These are phyloP conservation scores for Lentinus brumalis DNA, from an alignment of 768 basidiomycete genomes.

Conservation along the genomic window DNA sequence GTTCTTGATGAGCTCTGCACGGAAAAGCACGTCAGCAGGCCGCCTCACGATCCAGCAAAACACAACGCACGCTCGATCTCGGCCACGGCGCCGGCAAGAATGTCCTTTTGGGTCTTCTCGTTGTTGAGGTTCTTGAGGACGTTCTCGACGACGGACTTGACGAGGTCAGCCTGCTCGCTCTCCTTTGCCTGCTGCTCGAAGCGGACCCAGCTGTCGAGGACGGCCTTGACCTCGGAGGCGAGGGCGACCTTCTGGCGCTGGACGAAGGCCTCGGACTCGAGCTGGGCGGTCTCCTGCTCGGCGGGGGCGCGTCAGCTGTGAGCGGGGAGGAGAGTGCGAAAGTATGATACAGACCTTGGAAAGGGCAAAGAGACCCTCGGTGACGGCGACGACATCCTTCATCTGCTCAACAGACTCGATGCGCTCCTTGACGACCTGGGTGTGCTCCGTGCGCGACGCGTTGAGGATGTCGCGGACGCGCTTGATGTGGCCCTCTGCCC, in stretches of 20 bases:
- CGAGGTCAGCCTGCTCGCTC: constrained; percentile 91
- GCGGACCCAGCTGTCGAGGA: constrained; percentile 97
- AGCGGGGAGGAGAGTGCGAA: background rate
- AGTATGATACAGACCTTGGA: constrained; percentile 69
- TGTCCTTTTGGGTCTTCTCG: constrained; percentile 87
- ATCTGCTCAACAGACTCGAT: constrained; percentile 90
- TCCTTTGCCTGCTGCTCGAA: constrained; percentile 97
- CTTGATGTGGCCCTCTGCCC: constrained; percentile 88
- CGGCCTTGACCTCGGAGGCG: constrained; percentile 87
- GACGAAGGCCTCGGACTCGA: constrained; percentile 89
- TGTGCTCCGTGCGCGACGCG: constrained; percentile 84
- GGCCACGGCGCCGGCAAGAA: constrained; percentile 73
- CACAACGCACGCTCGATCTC: constrained; percentile 89
- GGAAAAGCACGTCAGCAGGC: background rate
- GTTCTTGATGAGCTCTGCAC: constrained; percentile 82
- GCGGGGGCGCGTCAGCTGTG: background rate
- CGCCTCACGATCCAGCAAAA: background rate
- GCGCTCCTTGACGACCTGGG: constrained; percentile 88
- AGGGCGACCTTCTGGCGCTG: constrained; percentile 88
- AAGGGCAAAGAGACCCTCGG: constrained; percentile 85
- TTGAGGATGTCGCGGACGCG: constrained; percentile 83
- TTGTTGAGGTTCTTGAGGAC: constrained; percentile 83
- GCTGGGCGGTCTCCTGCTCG: constrained; percentile 83
- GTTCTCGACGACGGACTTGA: constrained; percentile 84
- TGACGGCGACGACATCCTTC: constrained; percentile 94